Evolutionary conservation across 75 land plant species (phyloP).

Genomic region (Gnetum montanum): DNA sequence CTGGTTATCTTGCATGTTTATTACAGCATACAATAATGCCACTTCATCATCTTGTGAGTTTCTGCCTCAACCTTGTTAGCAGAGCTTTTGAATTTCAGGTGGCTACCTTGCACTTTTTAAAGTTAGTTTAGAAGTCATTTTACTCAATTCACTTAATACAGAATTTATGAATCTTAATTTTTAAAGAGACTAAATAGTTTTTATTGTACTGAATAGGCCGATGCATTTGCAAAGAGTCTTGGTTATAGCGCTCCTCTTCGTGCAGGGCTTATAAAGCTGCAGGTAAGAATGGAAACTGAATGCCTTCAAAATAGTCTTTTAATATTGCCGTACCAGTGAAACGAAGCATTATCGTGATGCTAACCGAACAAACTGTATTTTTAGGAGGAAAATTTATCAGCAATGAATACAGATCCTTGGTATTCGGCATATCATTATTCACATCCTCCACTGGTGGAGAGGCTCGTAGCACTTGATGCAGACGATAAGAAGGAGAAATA

Average conservation of each 20-base stretch:
- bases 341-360: not conserved
- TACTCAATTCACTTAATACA: too few species aligned
- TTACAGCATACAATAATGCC: conserved; percentile 92
- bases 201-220: too few species aligned
- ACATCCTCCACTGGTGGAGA: conserved; percentile 95
- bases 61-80: conserved; percentile 91
- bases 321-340: not conserved
- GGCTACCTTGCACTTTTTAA: not conserved
- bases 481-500: conserved; percentile 47
- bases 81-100: conserved; percentile 98
- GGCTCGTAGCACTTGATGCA: conserved; percentile 73
- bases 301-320: not conserved
- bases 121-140: not conserved
- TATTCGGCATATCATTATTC: conserved; percentile 98
- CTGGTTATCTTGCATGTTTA: too few species aligned
- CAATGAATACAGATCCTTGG: conserved; percentile 99
- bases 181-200: too few species aligned
- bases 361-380: not conserved
- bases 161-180: too few species aligned
- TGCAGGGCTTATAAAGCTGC: conserved; percentile 83
- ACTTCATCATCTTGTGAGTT: conserved; percentile 87
- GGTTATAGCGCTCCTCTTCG: conserved; percentile 63
- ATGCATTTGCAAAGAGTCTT: conserved; percentile 94
- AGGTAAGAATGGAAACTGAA: conserved; percentile 31
- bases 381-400: conserved; percentile 95